A percentile compares a stretch with the other conserved stretches of the same genome.
Conservation (phyloP, 2,329 filamentous ascomycete species). For the Claviceps sp. region DNA sequence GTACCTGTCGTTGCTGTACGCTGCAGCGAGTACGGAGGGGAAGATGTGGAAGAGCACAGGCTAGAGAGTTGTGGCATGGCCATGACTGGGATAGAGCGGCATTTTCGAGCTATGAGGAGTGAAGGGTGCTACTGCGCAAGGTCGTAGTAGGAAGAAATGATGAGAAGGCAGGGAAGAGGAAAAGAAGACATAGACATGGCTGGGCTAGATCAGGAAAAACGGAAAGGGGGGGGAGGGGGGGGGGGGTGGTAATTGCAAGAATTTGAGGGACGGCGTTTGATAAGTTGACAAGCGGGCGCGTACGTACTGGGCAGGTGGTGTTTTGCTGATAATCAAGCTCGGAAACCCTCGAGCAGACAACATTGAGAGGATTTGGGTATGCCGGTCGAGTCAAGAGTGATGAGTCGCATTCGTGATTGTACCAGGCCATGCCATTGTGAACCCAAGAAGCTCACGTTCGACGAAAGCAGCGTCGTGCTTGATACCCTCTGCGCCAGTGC, state of each 20-base stretch:
- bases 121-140: too few species aligned
- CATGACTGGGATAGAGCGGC: background rate
- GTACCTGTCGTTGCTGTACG: conserved; percentile 2
- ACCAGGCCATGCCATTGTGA: too few species aligned
- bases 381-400: too few species aligned
- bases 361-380: too few species aligned
- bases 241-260: background rate
- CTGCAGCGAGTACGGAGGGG: background rate
- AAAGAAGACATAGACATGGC: background rate
- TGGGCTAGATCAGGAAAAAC: background rate
- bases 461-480: too few species aligned
- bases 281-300: background rate
- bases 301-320: background rate
- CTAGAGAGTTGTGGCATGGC: background rate
- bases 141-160: too few species aligned
- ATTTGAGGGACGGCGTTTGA: background rate
- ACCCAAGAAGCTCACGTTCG: too few species aligned
- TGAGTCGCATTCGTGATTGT: too few species aligned
- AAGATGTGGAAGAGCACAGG: background rate
- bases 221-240: background rate
- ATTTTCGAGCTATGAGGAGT: too few species aligned
- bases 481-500: too few species aligned
- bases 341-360: background rate
- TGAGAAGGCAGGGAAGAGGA: background rate
- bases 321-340: background rate